phyloP scores from a whole-genome alignment of 257 asterid genomes.

The Przewalskia tangutica region DNA sequence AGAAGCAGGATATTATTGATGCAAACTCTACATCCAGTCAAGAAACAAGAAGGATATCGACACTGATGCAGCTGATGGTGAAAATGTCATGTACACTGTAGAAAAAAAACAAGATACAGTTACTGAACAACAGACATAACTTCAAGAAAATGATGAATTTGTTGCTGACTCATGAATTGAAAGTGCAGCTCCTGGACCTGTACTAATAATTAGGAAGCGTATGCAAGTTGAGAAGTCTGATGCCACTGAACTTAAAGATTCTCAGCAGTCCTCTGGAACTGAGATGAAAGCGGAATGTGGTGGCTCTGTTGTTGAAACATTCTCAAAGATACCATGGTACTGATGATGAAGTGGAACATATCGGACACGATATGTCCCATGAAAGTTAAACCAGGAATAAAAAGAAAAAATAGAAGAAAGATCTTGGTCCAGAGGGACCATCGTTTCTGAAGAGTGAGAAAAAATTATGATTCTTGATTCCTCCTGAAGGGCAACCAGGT shows the following conservation, averaged over 20 bases:
- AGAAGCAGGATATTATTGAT: constrained; percentile 19
- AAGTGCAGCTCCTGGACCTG: constrained; percentile 96
- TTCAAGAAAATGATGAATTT: constrained; percentile 56
- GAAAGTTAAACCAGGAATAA: constrained; percentile 31
- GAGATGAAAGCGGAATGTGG: constrained; percentile 64
- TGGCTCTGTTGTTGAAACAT: constrained; percentile 76
- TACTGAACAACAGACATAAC: constrained; percentile 21
- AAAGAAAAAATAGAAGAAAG: constrained; percentile 43
- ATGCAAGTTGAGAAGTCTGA: constrained; percentile 44
- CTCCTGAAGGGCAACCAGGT: constrained; percentile 95
- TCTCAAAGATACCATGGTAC: constrained; percentile 43
- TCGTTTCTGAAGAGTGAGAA: constrained; percentile 36
- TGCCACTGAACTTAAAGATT: constrained; percentile 25
- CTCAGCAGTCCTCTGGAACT: constrained; percentile 38
- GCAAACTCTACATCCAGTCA: constrained; percentile 27
- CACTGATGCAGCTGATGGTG: constrained; percentile 21
- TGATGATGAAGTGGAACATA: constrained; percentile 35
- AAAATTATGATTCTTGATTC: constrained; percentile 64
- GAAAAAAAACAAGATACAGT: constrained; percentile 20
- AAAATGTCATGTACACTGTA: constrained; percentile 29
- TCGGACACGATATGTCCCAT: constrained; percentile 10
- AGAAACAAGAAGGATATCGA: constrained; percentile 18
- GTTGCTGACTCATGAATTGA: constrained; percentile 48
- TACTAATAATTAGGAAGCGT: constrained; percentile 79
- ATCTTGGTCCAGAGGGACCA: constrained; percentile 78